These are phyloP conservation scores for Oryza glaberrima DNA, from an alignment of 176 grass and related monocot species.

Conservation along the genomic window DNA sequence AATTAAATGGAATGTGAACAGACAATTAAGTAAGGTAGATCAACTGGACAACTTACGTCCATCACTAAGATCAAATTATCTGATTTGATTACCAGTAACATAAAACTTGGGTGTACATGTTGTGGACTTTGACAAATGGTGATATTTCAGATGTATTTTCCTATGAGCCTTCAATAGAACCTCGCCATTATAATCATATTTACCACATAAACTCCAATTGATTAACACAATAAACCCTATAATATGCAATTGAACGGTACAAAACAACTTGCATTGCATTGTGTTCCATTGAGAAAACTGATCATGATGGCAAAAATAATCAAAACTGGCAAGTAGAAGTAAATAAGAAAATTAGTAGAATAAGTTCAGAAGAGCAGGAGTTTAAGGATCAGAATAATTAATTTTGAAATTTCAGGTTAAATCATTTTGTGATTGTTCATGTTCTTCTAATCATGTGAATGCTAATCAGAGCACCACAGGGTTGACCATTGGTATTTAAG, in stretches of 20 bases:
- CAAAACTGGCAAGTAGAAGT: background rate
- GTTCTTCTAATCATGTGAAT: slow-evolving; percentile 1
- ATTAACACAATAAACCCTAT: slow-evolving; percentile 14
- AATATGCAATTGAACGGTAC: slow-evolving; percentile 1
- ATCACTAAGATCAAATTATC: background rate
- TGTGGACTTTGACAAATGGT: background rate
- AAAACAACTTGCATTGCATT: background rate
- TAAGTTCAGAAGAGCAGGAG: background rate
- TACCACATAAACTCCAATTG: background rate
- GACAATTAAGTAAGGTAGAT: background rate
- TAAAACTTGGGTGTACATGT: slow-evolving; percentile 2
- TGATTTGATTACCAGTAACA: slow-evolving; percentile 19
- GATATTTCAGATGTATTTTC: background rate
- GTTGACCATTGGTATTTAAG: background rate
- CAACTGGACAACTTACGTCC: background rate
- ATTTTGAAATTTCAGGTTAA: background rate
- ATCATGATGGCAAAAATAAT: slow-evolving; percentile 6
- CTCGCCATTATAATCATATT: background rate
- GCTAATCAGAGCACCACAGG: slow-evolving; percentile 18
- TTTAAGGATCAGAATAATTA: slow-evolving; percentile 10
- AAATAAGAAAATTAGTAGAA: background rate
- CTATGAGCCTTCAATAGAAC: background rate
- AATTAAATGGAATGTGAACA: background rate
- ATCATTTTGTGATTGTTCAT: background rate
- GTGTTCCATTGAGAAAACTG: background rate